Evolutionary conservation across 2,329 filamentous ascomycete species (phyloP), one percentile per base, ranked within the genome.

Genomic region (Colletotrichum paranaense): DNA sequence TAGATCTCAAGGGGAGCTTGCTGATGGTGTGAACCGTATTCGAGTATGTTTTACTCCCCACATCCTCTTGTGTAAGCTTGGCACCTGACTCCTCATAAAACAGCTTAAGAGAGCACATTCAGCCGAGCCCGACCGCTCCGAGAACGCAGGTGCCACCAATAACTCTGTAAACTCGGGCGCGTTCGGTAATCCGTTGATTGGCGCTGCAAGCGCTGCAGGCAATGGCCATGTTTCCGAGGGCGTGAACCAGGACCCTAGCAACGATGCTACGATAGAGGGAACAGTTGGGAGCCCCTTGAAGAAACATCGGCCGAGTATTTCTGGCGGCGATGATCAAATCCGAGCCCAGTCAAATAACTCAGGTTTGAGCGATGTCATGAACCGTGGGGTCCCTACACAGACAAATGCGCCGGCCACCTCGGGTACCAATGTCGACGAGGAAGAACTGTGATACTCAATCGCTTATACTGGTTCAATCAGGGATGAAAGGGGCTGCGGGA

Each of bases 61-160:
- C 14, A 7, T 11, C 5, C 3, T 19, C 12, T 30, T 49, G 42
- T 49, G n/a, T 19, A 14, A 16, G 42, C 16, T 26, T 30, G 5
- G 6, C n/a, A 19, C 5, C 42, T 76, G 56, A 55, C 30, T 49
- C 12, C 9, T 16, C 4, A 24, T 42, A 32, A 60, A 52, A 78
- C 78, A 95, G 94, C 90, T 96, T 75, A 96, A 96, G 86, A 90
- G 94, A 76, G 92, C 93, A 76, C 93, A 95, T 80, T 95, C 94
- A 11, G 90, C 89, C 52, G 94, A 95, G 63, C 92, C 91, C 12
- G 86, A 93, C 24, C 87, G 86, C 78, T 78, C 74, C 30, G 64
- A 19, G 6, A 28, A 55, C 30, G n/a, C 52, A 26, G 42, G 30
- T 14, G 32, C 14, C 26, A 32, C 56, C 24, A 26, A 16, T 24